A percentile compares a stretch with the other conserved stretches of the same genome.
These are phyloP conservation scores for Fusarium drepaniforme DNA, from an alignment of 2,329 filamentous ascomycete genomes.

Conservation along the genomic window DNA sequence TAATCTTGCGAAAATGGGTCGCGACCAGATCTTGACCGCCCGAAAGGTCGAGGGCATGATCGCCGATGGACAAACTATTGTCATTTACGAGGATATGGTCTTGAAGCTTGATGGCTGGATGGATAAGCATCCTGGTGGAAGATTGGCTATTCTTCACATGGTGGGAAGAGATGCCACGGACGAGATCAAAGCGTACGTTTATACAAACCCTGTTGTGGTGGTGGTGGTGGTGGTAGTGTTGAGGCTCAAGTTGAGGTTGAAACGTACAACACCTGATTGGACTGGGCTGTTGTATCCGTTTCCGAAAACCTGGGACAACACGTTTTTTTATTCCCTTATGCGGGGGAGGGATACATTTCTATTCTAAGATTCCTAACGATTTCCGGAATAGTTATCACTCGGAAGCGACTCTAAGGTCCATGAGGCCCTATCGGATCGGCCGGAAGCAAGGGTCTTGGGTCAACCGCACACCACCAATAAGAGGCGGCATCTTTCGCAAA, in stretches of 20 bases:
- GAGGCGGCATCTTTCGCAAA: slow-evolving; percentile 57
- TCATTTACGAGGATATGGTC: slow-evolving; percentile 67
- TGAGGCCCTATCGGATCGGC: slow-evolving; percentile 72
- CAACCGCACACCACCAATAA: slow-evolving; percentile 71
- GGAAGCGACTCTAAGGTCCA: slow-evolving; percentile 63
- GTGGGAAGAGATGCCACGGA: slow-evolving; percentile 53
- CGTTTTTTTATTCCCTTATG: slow-evolving; percentile 1
- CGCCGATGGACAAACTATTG: slow-evolving; percentile 65
- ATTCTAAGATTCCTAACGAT: slow-evolving; percentile 31
- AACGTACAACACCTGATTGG: slow-evolving; percentile 30
- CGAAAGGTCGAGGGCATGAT: slow-evolving; percentile 64
- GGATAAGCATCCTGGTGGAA: slow-evolving; percentile 69
- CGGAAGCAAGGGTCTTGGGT: slow-evolving; percentile 67
- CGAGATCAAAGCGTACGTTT: slow-evolving; percentile 50
- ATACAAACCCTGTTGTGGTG: neutral
- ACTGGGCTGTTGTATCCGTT: slow-evolving; percentile 1
- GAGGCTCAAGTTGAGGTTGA: slow-evolving; percentile 9
- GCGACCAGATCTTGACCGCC: slow-evolving; percentile 58
- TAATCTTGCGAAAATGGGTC: slow-evolving; percentile 45
- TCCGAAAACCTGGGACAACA: neutral
- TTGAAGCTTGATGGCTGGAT: slow-evolving; percentile 70
- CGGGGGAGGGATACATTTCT: slow-evolving; percentile 2
- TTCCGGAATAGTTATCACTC: slow-evolving; percentile 66
- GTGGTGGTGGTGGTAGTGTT: neutral
- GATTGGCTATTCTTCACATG: slow-evolving; percentile 69